phyloP scores from a whole-genome alignment of 345 rosid genomes.

The Gossypium raimondii region DNA sequence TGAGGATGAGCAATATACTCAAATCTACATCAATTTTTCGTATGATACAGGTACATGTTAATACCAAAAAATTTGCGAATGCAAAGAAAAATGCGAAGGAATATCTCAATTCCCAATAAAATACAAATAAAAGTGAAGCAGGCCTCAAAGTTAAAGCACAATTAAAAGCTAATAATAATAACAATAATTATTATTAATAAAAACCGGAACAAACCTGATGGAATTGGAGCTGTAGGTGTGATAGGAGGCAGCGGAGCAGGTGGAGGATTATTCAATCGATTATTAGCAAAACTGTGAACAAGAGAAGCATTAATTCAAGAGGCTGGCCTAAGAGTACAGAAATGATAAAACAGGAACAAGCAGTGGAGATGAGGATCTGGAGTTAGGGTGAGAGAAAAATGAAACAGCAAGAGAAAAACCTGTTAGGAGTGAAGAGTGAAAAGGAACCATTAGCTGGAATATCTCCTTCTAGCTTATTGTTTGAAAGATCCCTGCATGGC shows the following conservation, averaged over 20 bases:
- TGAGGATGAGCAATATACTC: neutral
- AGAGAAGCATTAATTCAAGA: neutral
- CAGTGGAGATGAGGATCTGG: neutral
- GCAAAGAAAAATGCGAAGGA: neutral
- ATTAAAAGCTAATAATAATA: neutral
- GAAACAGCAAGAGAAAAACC: slow-evolving; percentile 4
- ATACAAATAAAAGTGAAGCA: neutral
- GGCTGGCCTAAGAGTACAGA: neutral
- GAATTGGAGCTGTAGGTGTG: slow-evolving; percentile 25
- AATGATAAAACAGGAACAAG: neutral
- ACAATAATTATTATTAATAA: neutral
- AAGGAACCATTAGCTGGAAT: neutral
- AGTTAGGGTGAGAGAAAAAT: neutral
- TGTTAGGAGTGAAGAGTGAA: neutral
- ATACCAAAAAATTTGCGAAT: neutral
- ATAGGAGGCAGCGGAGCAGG: slow-evolving; percentile 52
- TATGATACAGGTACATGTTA: too few relatives aligned
- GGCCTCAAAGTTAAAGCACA: neutral
- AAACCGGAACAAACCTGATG: slow-evolving; percentile 4
- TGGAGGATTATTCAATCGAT: slow-evolving; percentile 22
- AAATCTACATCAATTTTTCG: too few relatives aligned
- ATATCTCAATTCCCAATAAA: neutral
- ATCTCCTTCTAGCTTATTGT: neutral
- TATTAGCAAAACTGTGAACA: slow-evolving; percentile 14
- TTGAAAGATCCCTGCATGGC: neutral